Evolutionary conservation across 2,329 filamentous ascomycete genomes (phyloP), one percentile per base, ranked within the genome.

Genomic region (Sarocladium strictum): DNA sequence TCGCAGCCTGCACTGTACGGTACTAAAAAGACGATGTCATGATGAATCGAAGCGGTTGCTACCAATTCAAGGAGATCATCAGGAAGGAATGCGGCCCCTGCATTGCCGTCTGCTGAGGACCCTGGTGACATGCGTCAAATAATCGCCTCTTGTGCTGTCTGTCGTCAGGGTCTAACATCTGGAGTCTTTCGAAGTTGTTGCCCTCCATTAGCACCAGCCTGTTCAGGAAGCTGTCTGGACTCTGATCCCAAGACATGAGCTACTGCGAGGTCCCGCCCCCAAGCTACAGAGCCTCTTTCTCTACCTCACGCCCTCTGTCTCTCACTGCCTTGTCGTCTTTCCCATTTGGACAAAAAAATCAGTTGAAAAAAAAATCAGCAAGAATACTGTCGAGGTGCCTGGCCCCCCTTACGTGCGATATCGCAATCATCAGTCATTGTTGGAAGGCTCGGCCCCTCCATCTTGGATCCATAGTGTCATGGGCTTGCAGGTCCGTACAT

Each of bases 181-280:
- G n/a, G 10, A 51, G 15, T n/a, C 19, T 26, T 49, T 49, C n/a
- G n/a, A 27, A 15, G 14, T 35, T 29, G n/a, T 47, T 17, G 43
- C 43, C 24, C 29, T 3, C 43, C 29, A 3, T 17, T 32, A 35
- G 27, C 47, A 51, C 47, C 47, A 51, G 47, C 47, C 47, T 51
- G 47, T 33, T 51, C 47, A 17, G 47, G 47, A 32, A 51, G 47
- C 47, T 51, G 47, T 35, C 29, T 51, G 29, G 7, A 9, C 12
- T 35, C 29, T 51, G 29, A 6, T 21, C 12, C 27, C 47, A 33
- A 35, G 17, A 32, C 17, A 21, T 3, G 47, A 51, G 21, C n/a
- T 32, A 49, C 43, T 49, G 26, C 43, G 43, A 49, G 26, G 43
- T 49, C 24, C 43, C 43, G 26, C 43, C 29, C 43, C 21, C 40